Evolutionary conservation across 1,284 basidiomycete species (phyloP), one percentile per base, ranked within the genome.

Genomic region (Moesziomyces parantarcticus): DNA sequence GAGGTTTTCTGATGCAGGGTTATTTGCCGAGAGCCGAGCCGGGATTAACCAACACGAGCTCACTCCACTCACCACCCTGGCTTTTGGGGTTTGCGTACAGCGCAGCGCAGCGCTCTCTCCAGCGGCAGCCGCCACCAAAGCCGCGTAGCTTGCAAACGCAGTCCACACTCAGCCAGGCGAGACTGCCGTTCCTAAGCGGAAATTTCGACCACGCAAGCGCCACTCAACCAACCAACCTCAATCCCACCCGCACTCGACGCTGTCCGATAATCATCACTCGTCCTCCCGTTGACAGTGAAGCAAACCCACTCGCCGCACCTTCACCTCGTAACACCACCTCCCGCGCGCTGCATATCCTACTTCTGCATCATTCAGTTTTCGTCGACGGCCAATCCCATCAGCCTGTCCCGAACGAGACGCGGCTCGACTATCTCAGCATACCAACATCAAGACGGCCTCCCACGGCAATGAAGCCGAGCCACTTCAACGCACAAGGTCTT

Each of bases 11-110:
- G 22, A 18, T 32, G 21, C 11, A 32, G n/a, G 11, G 21, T 36
- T 11, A 25, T 39, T 39, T 36, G 21, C 50, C 34, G 54, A 29
- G 43, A 44, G 23, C 43, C 49, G 42, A 51, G 25, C 34, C 13
- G 18, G 39, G 18, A n/a, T 39, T 9, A 42, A 42, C 25, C 59
- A 60, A 54, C 50, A 53, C 50, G 21, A n/a, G 26, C 39, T 36
- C 18, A 16, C 39, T 23, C 44, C 16, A 39, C 36, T 39, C 39
- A 18, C 44, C 16, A 39, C 36, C 18, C 36, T 16, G 36, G 14
- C 36, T 39, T 39, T 13, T 16, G 18, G 16, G 36, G 16, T 6
- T 18, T 16, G 16, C 6, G 16, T 18, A 16, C 36, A 18, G 36
- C 14, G 36, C 36, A 39, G 36, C 34, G 34, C 34, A 36, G 34